phyloP scores from a whole-genome alignment of 352 stramenopile species.

The Pseudoperonospora humuli region DNA sequence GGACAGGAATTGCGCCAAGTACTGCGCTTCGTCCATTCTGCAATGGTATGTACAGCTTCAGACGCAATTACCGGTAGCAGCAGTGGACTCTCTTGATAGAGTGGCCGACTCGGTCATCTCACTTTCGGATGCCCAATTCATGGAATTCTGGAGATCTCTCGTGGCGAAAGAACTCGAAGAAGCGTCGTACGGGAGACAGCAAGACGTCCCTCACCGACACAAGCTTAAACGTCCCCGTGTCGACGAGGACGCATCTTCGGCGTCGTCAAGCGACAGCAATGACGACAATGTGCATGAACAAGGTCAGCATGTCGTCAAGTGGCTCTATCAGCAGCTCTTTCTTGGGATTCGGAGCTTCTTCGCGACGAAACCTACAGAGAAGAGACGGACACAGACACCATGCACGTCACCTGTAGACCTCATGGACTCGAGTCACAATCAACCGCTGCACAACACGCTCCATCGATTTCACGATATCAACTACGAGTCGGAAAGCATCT shows the following conservation, averaged over 20 bases:
- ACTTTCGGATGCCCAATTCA: slow-evolving; percentile 57
- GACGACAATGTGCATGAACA: slow-evolving; percentile 13
- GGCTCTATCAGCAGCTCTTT: slow-evolving; percentile 47
- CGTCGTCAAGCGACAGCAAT: too few relatives aligned
- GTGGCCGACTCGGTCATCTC: slow-evolving; percentile 50
- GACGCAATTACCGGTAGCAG: slow-evolving; percentile 37
- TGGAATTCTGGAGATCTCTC: slow-evolving; percentile 57
- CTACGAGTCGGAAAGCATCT: too few relatives aligned
- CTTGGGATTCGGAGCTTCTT: slow-evolving; percentile 43
- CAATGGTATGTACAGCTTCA: slow-evolving; percentile 61
- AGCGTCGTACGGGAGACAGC: slow-evolving; percentile 12
- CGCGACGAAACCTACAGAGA: slow-evolving; percentile 13
- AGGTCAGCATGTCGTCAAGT: slow-evolving; percentile 33
- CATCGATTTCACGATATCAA: slow-evolving; percentile 11
- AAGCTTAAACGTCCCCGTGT: too few relatives aligned
- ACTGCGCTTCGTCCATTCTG: slow-evolving; percentile 49
- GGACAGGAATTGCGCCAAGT: slow-evolving; percentile 41
- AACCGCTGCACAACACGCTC: slow-evolving; percentile 9
- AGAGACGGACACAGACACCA: slow-evolving; percentile 48
- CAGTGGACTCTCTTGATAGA: slow-evolving; percentile 42
- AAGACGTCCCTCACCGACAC: too few relatives aligned
- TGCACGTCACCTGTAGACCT: slow-evolving; percentile 51
- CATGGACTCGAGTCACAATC: slow-evolving; percentile 24
- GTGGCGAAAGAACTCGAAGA: slow-evolving; percentile 40
- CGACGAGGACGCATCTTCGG: too few relatives aligned